Percentiles rank a stretch among this genome's conserved stretches.
Conservation (phyloP, 768 basidiomycete genomes). For the Tulasnella sp. region DNA sequence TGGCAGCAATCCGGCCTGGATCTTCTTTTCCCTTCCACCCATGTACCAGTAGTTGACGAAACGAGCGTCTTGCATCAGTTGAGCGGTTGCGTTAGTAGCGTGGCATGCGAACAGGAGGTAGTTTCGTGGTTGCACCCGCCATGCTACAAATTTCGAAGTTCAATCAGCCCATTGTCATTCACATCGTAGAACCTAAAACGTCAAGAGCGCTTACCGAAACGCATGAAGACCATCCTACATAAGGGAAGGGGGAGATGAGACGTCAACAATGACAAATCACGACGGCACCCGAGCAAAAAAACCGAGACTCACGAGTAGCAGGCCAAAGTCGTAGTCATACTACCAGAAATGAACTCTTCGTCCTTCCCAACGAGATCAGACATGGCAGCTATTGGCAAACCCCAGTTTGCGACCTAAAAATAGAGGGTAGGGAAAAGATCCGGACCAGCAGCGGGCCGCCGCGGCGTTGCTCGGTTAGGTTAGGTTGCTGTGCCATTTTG, state of each 20-base stretch:
- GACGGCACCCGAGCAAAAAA: conserved; percentile 9
- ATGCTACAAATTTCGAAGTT: conserved; percentile 50
- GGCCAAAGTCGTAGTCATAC: conserved; percentile 89
- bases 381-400: conserved; percentile 89
- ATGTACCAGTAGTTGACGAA: conserved; percentile 89
- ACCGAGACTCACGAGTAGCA: conserved; percentile 77
- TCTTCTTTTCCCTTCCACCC: conserved; percentile 76
- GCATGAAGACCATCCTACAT: conserved; percentile 78
- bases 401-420: conserved; percentile 92
- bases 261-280: conserved; percentile 8
- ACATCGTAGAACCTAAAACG: conserved; percentile 19
- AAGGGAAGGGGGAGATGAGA: conserved; percentile 31
- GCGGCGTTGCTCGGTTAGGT: background rate
- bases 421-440: conserved; percentile 15
- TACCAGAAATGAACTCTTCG: conserved; percentile 94
- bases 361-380: conserved; percentile 79
- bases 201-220: conserved; percentile 62
- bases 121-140: conserved; percentile 93
- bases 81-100: conserved; percentile 82
- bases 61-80: conserved; percentile 74
- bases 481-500: background rate
- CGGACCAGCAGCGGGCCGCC: background rate
- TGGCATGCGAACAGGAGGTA: conserved; percentile 95
- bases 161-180: conserved; percentile 4
- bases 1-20: conserved; percentile 35